Percentiles rank a stretch among this genome's conserved stretches.
These are phyloP conservation scores for Penicillium herquei DNA, from an alignment of 495 filamentous ascomycete genomes.

Conservation along the genomic window DNA sequence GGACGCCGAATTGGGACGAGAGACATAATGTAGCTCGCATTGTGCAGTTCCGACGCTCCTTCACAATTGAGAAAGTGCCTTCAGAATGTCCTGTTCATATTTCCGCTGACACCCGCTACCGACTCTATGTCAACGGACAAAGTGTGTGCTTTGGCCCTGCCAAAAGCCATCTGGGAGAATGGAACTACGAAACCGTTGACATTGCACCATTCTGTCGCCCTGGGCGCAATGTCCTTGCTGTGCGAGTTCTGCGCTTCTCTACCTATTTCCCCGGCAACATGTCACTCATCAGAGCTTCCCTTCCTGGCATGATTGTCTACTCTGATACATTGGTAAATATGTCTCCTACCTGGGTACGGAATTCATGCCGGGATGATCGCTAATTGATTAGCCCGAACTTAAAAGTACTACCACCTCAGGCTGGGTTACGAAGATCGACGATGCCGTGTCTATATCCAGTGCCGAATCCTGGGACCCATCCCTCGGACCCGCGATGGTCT, in stretches of 20 bases:
- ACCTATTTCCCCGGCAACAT: conserved; percentile 14
- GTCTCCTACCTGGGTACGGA: not conserved
- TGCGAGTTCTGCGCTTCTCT: conserved; percentile 26
- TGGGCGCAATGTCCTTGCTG: conserved; percentile 21
- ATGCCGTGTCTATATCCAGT: too few relatives aligned
- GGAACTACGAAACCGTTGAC: conserved; percentile 28
- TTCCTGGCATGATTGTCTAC: conserved; percentile 24
- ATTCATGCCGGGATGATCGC: too few relatives aligned
- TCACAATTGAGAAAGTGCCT: too few relatives aligned
- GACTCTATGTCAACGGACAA: conserved; percentile 24
- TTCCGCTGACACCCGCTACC: conserved; percentile 31
- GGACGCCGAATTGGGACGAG: too few relatives aligned
- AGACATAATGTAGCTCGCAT: too few relatives aligned
- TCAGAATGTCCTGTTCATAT: conserved; percentile 15
- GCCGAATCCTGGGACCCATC: not conserved
- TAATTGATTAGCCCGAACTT: too few relatives aligned
- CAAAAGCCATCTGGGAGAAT: conserved; percentile 23
- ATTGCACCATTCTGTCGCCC: conserved; percentile 17
- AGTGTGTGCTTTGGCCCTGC: conserved; percentile 26
- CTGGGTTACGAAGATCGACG: too few relatives aligned
- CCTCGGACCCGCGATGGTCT: conserved; percentile 1
- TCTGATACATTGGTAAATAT: conserved; percentile 7
- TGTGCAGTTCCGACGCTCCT: too few relatives aligned
- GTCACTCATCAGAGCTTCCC: conserved; percentile 18
- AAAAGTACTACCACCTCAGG: too few relatives aligned